These are phyloP conservation scores for Pythium brassicae DNA, from an alignment of 352 stramenopile species.

Conservation along the genomic window DNA sequence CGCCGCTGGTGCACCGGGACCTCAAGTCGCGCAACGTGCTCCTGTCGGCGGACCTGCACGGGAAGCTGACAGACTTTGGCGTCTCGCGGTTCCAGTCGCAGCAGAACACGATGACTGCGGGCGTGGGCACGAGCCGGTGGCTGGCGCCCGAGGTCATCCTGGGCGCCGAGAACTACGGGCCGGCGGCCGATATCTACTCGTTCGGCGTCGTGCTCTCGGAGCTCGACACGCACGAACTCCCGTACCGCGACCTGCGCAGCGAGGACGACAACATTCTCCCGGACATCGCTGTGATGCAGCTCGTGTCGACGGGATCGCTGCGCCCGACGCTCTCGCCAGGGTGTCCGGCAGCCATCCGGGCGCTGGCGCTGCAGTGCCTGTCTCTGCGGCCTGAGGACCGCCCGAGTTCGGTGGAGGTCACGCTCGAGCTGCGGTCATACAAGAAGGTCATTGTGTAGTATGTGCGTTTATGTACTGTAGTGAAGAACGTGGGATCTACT, in stretches of 20 bases:
- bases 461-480: too few relatives aligned
- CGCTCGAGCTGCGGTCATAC: constrained; percentile 33
- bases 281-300: constrained; percentile 41
- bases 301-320: constrained; percentile 29
- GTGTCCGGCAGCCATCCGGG: constrained; percentile 30
- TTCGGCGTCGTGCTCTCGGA: constrained; percentile 81
- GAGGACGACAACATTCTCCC: constrained; percentile 25
- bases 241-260: constrained; percentile 33
- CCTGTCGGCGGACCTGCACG: constrained; percentile 18
- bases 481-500: too few relatives aligned
- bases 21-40: constrained; percentile 59
- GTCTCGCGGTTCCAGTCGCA: constrained; percentile 34
- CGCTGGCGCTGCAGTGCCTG: constrained; percentile 24
- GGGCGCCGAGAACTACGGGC: constrained; percentile 37
- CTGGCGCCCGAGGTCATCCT: constrained; percentile 51
- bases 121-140: constrained; percentile 45
- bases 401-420: constrained; percentile 36
- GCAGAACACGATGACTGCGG: constrained; percentile 45
- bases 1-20: too few relatives aligned
- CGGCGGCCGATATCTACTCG: constrained; percentile 57
- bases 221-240: constrained; percentile 51
- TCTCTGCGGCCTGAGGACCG: constrained; percentile 19
- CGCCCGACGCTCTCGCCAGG: constrained; percentile 24
- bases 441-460: constrained; percentile 18
- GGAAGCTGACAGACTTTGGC: constrained; percentile 64